These are phyloP conservation scores for Pilatotrama ljubarskyi DNA, from an alignment of 768 basidiomycete species.

Conservation along the genomic window DNA sequence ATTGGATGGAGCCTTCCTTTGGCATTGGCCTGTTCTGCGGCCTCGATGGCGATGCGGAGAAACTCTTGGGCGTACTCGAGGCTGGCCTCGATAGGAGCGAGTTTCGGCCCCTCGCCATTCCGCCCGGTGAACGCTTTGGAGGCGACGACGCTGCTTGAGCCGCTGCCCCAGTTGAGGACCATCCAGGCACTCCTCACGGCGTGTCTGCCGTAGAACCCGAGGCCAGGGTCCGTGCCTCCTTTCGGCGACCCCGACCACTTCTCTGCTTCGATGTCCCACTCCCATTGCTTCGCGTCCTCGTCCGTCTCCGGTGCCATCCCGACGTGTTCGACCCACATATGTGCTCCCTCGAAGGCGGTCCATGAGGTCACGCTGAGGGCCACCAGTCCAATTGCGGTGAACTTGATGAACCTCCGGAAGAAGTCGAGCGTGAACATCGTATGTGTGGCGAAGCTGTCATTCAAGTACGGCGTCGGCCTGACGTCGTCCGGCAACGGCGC, in stretches of 20 bases:
- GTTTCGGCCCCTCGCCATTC: slow-evolving; percentile 34
- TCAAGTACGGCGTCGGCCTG: slow-evolving; percentile 13
- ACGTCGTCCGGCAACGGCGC: slow-evolving; percentile 3
- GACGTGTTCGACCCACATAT: slow-evolving; percentile 64
- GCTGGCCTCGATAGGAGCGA: slow-evolving; percentile 54
- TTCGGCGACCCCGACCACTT: slow-evolving; percentile 52
- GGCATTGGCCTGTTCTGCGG: slow-evolving; percentile 42
- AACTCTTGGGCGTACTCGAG: slow-evolving; percentile 55
- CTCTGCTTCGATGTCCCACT: slow-evolving; percentile 66
- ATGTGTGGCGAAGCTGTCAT: slow-evolving; percentile 37
- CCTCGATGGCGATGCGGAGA: slow-evolving; percentile 48
- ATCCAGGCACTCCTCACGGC: slow-evolving; percentile 72
- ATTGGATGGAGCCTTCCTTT: slow-evolving; percentile 46
- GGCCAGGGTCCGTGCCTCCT: slow-evolving; percentile 73
- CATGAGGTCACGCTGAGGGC: slow-evolving; percentile 45
- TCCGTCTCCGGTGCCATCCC: slow-evolving; percentile 51
- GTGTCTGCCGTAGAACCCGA: slow-evolving; percentile 62
- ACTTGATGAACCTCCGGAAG: slow-evolving; percentile 49
- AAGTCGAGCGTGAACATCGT: slow-evolving; percentile 44
- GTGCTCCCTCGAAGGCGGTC: slow-evolving; percentile 54
- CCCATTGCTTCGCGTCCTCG: slow-evolving; percentile 55
- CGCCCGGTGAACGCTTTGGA: slow-evolving; percentile 38
- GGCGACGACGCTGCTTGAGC: slow-evolving; percentile 40
- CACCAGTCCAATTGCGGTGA: slow-evolving; percentile 46
- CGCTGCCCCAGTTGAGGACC: slow-evolving; percentile 63